Evolutionary conservation across 2,329 filamentous ascomycete genomes (phyloP).

Genomic region (Penicillium vulpinum): DNA sequence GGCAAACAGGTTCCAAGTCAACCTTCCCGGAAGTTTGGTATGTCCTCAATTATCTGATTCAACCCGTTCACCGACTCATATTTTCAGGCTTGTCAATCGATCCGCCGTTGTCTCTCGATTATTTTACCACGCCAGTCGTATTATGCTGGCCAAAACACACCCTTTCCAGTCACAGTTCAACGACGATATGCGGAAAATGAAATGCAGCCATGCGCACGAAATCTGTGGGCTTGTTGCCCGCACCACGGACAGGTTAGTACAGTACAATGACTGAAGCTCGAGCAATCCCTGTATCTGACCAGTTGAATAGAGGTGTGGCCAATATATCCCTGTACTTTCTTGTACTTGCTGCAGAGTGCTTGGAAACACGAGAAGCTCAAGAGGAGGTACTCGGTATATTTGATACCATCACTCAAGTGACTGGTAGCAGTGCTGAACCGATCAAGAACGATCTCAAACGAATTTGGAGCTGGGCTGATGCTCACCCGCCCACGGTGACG

Average conservation of each 20-base stretch:
- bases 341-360: slow-evolving; percentile 71
- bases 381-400: slow-evolving; percentile 78
- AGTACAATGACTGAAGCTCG: neutral
- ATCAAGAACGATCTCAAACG: slow-evolving; percentile 71
- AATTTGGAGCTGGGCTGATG: slow-evolving; percentile 70
- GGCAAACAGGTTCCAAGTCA: slow-evolving; percentile 67
- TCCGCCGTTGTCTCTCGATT: slow-evolving; percentile 77
- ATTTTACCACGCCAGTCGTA: slow-evolving; percentile 86
- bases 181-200: slow-evolving; percentile 68
- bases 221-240: slow-evolving; percentile 89
- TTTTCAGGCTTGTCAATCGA: slow-evolving; percentile 72
- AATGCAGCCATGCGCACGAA: slow-evolving; percentile 74
- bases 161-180: slow-evolving; percentile 62
- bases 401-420: slow-evolving; percentile 70
- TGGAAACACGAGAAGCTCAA: slow-evolving; percentile 70
- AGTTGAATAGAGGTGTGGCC: slow-evolving; percentile 61
- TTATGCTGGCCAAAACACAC: slow-evolving; percentile 76
- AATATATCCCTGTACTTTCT: slow-evolving; percentile 78
- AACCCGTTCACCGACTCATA: slow-evolving; percentile 2
- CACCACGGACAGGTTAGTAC: slow-evolving; percentile 66
- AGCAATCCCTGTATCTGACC: neutral
- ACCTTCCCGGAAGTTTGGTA: slow-evolving; percentile 85
- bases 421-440: slow-evolving; percentile 74
- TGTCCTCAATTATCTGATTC: slow-evolving; percentile 30
- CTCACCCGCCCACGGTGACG: slow-evolving; percentile 33